These are phyloP conservation scores for Oxyria digyna DNA, from an alignment of 148 eudicot species.

Conservation along the genomic window DNA sequence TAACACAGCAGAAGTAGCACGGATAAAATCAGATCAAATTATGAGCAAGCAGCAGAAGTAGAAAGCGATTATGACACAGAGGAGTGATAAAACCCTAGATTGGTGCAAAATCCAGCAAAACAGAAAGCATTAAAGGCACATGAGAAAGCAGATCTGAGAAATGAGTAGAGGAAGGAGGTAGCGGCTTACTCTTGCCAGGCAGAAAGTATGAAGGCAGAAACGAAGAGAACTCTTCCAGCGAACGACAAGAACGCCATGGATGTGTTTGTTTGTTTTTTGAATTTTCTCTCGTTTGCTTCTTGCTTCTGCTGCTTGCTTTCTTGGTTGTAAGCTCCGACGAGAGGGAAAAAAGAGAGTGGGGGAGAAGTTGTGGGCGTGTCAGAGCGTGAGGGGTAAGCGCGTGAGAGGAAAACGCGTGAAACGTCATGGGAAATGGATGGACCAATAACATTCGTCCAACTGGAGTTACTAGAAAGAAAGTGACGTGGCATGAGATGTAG, in stretches of 20 bases:
- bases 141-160: background rate
- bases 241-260: slow-evolving; percentile 11
- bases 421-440: background rate
- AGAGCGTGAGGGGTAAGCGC: too few relatives aligned
- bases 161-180: background rate
- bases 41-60: background rate
- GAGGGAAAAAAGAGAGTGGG: background rate
- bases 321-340: background rate
- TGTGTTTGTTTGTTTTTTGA: too few relatives aligned
- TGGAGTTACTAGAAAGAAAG: background rate
- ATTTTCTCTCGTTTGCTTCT: too few relatives aligned
- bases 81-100: background rate
- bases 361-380: background rate
- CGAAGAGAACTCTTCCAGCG: slow-evolving; percentile 6
- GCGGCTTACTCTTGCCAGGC: slow-evolving; percentile 9
- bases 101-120: background rate
- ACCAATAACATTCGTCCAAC: background rate
- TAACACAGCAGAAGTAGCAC: background rate
- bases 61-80: background rate
- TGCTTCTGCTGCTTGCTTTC: too few relatives aligned
- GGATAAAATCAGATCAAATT: background rate
- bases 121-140: background rate
- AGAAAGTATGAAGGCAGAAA: slow-evolving; percentile 9
- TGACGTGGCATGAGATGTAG: background rate
- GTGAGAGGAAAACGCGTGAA: background rate